Conservation (phyloP, 495 filamentous ascomycete genomes). For the Daldinia decipiens region DNA sequence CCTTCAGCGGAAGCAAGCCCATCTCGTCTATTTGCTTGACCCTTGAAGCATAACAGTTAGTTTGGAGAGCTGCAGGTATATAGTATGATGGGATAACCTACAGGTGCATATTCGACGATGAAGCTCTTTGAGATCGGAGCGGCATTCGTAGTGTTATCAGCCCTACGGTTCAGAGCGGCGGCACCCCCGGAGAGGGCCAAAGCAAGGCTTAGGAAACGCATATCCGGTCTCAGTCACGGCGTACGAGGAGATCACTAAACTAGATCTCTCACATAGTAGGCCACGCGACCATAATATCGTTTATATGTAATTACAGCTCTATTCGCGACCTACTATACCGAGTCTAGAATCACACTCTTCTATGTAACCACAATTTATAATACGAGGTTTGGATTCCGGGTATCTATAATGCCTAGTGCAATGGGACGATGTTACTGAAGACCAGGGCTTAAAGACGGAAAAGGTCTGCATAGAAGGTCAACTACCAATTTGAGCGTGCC, state of each 20-base stretch:
- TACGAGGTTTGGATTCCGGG: constrained; percentile 1
- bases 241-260: not conserved
- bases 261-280: not conserved
- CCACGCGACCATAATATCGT: not conserved
- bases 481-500: constrained; percentile 29
- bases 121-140: not conserved
- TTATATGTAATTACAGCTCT: not conserved
- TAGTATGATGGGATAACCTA: not conserved
- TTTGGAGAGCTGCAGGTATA: not conserved
- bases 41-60: constrained; percentile 7
- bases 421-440: not conserved
- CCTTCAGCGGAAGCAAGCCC: constrained; percentile 25
- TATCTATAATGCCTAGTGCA: not conserved
- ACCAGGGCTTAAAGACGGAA: constrained; percentile 16
- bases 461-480: constrained; percentile 15
- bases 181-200: constrained; percentile 18
- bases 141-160: constrained; percentile 15
- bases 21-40: constrained; percentile 27
- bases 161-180: constrained; percentile 20
- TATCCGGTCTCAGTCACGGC: constrained; percentile 4
- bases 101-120: constrained; percentile 3
- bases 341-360: not conserved
- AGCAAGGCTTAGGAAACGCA: constrained; percentile 28
- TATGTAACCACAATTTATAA: not conserved
- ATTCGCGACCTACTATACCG: not conserved